Conservation (phyloP, 2,329 filamentous ascomycete genomes). For the Bipolaris cookei region DNA sequence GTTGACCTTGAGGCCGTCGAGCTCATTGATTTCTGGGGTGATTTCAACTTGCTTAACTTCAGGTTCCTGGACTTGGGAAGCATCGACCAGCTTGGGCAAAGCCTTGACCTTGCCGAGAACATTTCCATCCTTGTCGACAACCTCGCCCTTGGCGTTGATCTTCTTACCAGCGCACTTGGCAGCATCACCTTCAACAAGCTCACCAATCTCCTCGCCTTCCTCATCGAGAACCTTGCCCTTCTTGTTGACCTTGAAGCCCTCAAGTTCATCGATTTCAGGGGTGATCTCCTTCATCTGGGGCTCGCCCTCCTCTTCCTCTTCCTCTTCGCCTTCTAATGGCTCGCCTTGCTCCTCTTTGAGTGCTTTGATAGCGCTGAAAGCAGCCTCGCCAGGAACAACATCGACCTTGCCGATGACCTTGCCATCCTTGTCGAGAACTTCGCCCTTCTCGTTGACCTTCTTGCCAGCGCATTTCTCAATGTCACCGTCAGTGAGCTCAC, state of each 20-base stretch:
- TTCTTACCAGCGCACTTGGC: conserved; percentile 70
- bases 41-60: conserved; percentile 51
- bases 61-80: conserved; percentile 28
- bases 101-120: conserved; percentile 66
- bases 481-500: conserved; percentile 57
- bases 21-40: conserved; percentile 54
- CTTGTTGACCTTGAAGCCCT: conserved; percentile 65
- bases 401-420: conserved; percentile 59
- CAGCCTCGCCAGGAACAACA: conserved; percentile 57
- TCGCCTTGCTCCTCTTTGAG: conserved; percentile 56
- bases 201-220: conserved; percentile 61
- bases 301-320: conserved; percentile 26
- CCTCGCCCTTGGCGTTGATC: conserved; percentile 68
- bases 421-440: conserved; percentile 59
- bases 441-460: conserved; percentile 58
- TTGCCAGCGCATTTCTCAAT: conserved; percentile 54
- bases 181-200: conserved; percentile 64
- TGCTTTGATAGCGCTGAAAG: conserved; percentile 58
- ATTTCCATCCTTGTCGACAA: conserved; percentile 68
- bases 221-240: conserved; percentile 61
- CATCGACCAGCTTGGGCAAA: conserved; percentile 52
- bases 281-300: conserved; percentile 52
- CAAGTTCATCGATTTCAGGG: conserved; percentile 55
- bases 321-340: conserved; percentile 26
- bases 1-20: conserved; percentile 64